phyloP scores from a whole-genome alignment of 768 basidiomycete genomes.

The Lepiota venenata region DNA sequence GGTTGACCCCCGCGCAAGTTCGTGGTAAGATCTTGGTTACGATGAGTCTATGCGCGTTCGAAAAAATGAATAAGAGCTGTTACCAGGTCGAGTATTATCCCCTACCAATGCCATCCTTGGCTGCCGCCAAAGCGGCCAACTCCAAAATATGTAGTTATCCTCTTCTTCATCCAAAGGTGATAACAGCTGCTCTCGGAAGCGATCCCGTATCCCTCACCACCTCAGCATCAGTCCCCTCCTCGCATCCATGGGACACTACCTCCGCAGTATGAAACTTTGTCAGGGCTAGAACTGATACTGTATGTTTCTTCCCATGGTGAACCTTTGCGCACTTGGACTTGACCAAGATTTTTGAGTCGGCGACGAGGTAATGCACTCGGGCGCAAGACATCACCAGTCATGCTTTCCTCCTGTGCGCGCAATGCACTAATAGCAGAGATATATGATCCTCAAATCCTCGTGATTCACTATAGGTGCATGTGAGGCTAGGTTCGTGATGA shows the following conservation, averaged over 20 bases:
- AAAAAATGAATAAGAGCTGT: no score
- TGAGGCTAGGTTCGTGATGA: no score
- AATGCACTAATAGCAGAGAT: no score
- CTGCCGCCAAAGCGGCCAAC: slow-evolving; percentile 19
- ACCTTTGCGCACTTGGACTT: no score
- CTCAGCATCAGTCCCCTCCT: slow-evolving; percentile 22
- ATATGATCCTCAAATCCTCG: no score
- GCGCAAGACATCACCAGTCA: no score
- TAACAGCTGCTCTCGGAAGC: slow-evolving; percentile 6
- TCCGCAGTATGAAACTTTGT: slow-evolving; percentile 57
- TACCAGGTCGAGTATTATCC: slow-evolving; percentile 59
- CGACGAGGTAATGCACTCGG: no score
- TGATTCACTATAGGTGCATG: no score
- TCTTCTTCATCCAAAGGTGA: slow-evolving; percentile 7
- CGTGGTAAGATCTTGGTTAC: slow-evolving; percentile 56
- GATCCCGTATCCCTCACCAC: neutral
- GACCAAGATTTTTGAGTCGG: no score
- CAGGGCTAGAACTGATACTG: slow-evolving; percentile 46
- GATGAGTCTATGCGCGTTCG: slow-evolving; percentile 35
- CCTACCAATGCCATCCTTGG: slow-evolving; percentile 17
- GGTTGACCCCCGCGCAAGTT: slow-evolving; percentile 37
- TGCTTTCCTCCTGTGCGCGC: no score
- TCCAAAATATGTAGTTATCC: slow-evolving; percentile 18
- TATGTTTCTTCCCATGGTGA: slow-evolving; percentile 14
- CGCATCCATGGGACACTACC: slow-evolving; percentile 55